Conservation (phyloP, 495 filamentous ascomycete genomes). For the Podospora pseudoanserina region DNA sequence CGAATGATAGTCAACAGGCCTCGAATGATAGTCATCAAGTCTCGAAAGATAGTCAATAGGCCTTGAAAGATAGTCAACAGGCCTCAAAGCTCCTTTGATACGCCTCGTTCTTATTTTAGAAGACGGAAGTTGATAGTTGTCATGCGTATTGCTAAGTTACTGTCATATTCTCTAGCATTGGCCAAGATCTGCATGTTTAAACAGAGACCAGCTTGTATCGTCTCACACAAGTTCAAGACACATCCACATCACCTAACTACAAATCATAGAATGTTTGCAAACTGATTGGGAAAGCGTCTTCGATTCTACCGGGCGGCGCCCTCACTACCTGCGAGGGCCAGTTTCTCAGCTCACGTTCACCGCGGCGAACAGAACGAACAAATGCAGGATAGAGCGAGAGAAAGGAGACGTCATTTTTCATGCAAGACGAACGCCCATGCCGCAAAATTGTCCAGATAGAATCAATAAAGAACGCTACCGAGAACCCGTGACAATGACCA, state of each 20-base stretch:
- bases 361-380: constrained; percentile 3
- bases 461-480: constrained; percentile 12
- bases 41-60: too few species aligned
- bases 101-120: too few species aligned
- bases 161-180: too few species aligned
- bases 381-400: constrained; percentile 14
- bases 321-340: constrained; percentile 29
- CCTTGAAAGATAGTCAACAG: too few species aligned
- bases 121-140: too few species aligned
- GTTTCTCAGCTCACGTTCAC: background rate
- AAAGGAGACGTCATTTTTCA: background rate
- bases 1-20: too few species aligned
- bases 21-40: too few species aligned
- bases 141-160: too few species aligned
- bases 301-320: constrained; percentile 33
- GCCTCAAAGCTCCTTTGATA: too few species aligned
- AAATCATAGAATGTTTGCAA: background rate
- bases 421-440: constrained; percentile 3
- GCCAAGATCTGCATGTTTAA: too few species aligned
- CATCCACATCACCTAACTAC: background rate
- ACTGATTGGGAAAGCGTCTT: constrained; percentile 16
- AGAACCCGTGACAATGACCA: constrained; percentile 10
- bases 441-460: constrained; percentile 14
- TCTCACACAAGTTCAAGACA: background rate
- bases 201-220: too few species aligned